Evolutionary conservation across 2,329 filamentous ascomycete genomes (phyloP), one percentile per base, ranked within the genome.

Genomic region (Arachnomyces sp.): DNA sequence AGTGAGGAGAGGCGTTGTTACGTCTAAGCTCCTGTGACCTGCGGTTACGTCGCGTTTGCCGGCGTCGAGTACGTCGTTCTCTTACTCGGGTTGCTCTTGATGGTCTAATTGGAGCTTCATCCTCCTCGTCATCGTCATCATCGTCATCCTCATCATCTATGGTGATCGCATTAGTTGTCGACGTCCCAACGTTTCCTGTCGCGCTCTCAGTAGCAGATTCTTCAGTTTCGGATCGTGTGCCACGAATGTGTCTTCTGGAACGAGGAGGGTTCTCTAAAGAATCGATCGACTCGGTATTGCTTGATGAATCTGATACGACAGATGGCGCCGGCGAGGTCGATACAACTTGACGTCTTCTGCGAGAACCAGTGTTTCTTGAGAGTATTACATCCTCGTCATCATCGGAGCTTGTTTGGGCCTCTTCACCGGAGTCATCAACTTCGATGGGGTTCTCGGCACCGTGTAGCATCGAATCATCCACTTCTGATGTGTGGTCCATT

Each of bases 131-230:
- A n/a, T 37, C 30, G 29, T 36, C 39, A 30, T 34, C 29, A 5
- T 43, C 30, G 28, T 36, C 39, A 7, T 36, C 43, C 25, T 57
- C 55, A 38, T 54, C 51, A 13, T 56, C 51, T 6, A 56, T n/a
- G 29, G 37, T 39, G 25, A 59, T 57, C 12, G 54, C 53, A 40
- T 52, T 49, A 15, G 16, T 34, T 3, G 35, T 43, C 30, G 53
- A 51, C n/a, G 49, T 48, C 5, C 20, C 20, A 25, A 9, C 20
- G 9, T 9, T 25, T 14, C 54, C 53, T 15, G 43, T 36, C 7
- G 42, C 20, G 3, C 13, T 38, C 9, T 18, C 11, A 36, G 31
- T 31, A 12, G 31, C 36, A 31, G 28, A 28, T 9, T 31, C 14
- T 8, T 31, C 39, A 28, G 33, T n/a, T 32, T 33, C 31, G 2